Evolutionary conservation across 345 rosid species (phyloP).

Genomic region (Brassica rapa): DNA sequence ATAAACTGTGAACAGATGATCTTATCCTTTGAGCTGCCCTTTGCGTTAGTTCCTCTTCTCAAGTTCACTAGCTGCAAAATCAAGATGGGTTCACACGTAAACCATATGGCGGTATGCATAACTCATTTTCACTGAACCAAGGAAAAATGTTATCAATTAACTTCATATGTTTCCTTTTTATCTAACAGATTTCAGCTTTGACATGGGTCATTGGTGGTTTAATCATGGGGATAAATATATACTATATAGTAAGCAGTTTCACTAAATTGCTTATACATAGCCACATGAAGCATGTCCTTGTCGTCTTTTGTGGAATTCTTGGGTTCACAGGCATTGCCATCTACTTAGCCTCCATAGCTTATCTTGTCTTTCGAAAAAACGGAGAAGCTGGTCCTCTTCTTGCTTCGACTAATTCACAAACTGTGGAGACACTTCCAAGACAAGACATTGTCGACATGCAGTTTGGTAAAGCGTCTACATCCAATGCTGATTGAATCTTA

Average conservation of each 20-base stretch:
- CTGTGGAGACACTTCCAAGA: conserved; percentile 52
- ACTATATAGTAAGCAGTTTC: conserved; percentile 62
- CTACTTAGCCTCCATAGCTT: conserved; percentile 65
- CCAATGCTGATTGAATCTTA: too few species aligned
- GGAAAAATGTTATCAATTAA: background rate
- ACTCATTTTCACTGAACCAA: background rate
- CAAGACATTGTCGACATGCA: conserved; percentile 80
- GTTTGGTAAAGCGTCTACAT: background rate
- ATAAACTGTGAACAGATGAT: conserved; percentile 63
- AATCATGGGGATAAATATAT: conserved; percentile 81
- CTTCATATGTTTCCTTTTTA: background rate
- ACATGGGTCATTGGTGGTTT: conserved; percentile 77
- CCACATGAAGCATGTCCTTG: conserved; percentile 44
- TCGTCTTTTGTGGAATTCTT: conserved; percentile 60
- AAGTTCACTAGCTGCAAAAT: conserved; percentile 87
- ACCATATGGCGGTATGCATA: conserved; percentile 54
- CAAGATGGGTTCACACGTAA: conserved; percentile 80
- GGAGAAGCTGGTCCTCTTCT: conserved; percentile 49
- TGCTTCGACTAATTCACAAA: conserved; percentile 49
- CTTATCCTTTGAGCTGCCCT: conserved; percentile 93
- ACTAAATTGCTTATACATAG: conserved; percentile 57
- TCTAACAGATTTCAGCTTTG: conserved; percentile 56
- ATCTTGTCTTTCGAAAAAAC: conserved; percentile 68
- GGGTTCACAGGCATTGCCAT: conserved; percentile 62
- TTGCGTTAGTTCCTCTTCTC: conserved; percentile 91